A percentile compares a stretch with the other conserved stretches of the same genome.
Evolutionary conservation across 176 grass and related monocot genomes (phyloP).

Genomic region (Puccinellia tenuiflora): DNA sequence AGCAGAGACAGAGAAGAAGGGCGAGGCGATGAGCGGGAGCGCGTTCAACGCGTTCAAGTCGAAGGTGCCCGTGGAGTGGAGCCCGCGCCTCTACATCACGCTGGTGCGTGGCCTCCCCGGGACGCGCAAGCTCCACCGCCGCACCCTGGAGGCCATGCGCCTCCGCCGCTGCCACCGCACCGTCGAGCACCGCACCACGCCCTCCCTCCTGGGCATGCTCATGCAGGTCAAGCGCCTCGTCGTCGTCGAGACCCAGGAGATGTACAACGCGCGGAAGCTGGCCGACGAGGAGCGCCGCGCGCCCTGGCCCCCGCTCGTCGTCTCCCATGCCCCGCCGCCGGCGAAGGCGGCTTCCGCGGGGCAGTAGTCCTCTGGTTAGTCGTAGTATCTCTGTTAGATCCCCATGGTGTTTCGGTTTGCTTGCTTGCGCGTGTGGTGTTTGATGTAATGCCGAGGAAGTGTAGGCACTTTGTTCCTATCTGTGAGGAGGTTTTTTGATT

Average conservation of each 20-base stretch:
- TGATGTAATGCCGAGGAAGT: neutral
- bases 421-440: neutral
- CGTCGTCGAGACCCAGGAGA: constrained; percentile 83
- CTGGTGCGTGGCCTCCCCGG: constrained; percentile 79
- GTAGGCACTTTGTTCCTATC: neutral
- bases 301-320: constrained; percentile 66
- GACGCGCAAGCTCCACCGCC: constrained; percentile 84
- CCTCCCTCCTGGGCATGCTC: constrained; percentile 89
- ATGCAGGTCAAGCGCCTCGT: constrained; percentile 92
- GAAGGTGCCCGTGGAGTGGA: constrained; percentile 62
- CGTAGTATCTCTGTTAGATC: neutral
- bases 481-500: neutral
- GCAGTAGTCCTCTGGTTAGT: constrained; percentile 30
- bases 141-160: constrained; percentile 93
- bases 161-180: constrained; percentile 90
- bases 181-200: constrained; percentile 84
- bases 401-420: neutral
- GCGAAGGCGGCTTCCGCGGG: neutral
- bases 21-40: constrained; percentile 52
- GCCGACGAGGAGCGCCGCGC: constrained; percentile 64
- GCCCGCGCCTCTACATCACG: constrained; percentile 77
- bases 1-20: neutral
- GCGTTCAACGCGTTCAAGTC: constrained; percentile 88
- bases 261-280: constrained; percentile 70
- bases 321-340: constrained; percentile 35